Evolutionary conservation across 2,329 filamentous ascomycete species (phyloP).

Genomic region (Trichoderma gracile): DNA sequence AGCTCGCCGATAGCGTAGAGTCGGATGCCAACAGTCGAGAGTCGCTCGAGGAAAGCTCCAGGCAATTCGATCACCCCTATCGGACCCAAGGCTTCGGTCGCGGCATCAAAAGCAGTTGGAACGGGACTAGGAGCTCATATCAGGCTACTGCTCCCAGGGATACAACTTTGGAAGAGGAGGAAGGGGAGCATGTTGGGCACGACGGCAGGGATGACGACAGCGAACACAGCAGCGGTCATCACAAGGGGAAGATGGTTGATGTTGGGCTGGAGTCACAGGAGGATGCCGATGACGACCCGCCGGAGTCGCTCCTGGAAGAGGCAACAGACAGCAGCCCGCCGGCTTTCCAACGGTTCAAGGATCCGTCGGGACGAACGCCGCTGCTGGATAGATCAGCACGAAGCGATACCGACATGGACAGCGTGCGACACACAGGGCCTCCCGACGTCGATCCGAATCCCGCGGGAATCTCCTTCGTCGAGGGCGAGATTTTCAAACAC

Average conservation of each 20-base stretch:
- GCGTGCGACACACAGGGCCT: constrained; percentile 40
- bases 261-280: constrained; percentile 74
- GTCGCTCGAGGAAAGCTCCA: constrained; percentile 40
- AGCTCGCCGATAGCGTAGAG: constrained; percentile 82
- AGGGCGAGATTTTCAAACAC: constrained; percentile 73
- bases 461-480: constrained; percentile 54
- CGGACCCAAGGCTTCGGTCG: constrained; percentile 50
- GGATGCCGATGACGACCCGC: constrained; percentile 58
- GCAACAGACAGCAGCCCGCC: constrained; percentile 56
- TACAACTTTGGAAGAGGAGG: constrained; percentile 47
- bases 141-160: constrained; percentile 35
- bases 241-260: constrained; percentile 76
- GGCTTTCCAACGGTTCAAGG: constrained; percentile 62
- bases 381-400: constrained; percentile 47
- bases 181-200: constrained; percentile 45
- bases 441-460: constrained; percentile 41
- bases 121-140: constrained; percentile 51
- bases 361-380: constrained; percentile 41
- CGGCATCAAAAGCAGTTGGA: constrained; percentile 67
- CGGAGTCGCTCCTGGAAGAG: constrained; percentile 60
- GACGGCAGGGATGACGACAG: constrained; percentile 38
- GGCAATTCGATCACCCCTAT: constrained; percentile 39
- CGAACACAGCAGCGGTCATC: constrained; percentile 36
- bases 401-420: constrained; percentile 52
- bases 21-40: constrained; percentile 57